Conservation (phyloP, 2,329 filamentous ascomycete genomes). For the Dactylella cylindrospora region DNA sequence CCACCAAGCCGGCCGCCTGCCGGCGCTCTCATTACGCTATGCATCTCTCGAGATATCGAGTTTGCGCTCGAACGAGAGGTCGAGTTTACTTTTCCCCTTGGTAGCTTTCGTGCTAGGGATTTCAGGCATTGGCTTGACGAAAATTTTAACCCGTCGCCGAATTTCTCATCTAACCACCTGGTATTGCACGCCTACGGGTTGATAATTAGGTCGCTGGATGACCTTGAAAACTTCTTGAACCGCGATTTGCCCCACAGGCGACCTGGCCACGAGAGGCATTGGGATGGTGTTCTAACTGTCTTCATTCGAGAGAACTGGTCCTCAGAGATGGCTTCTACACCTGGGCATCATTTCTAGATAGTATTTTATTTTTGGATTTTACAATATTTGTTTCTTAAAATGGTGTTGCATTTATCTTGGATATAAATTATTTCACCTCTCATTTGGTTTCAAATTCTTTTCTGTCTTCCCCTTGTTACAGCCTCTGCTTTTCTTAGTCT, state of each 20-base stretch:
- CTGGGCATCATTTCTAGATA: constrained; percentile 21
- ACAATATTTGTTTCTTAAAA: no score
- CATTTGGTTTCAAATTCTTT: no score
- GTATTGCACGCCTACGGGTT: constrained; percentile 20
- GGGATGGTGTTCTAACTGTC: constrained; percentile 19
- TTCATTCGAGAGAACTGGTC: constrained; percentile 37
- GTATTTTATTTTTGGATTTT: no score
- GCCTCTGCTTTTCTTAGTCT: no score
- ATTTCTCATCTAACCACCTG: constrained; percentile 27
- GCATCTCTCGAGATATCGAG: constrained; percentile 29
- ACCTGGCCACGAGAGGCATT: background rate
- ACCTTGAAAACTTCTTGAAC: constrained; percentile 36
- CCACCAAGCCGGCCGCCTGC: background rate
- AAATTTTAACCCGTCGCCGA: constrained; percentile 19
- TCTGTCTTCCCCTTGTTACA: no score
- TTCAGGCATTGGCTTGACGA: constrained; percentile 30
- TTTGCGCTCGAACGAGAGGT: constrained; percentile 31
- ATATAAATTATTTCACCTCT: no score
- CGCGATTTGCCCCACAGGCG: constrained; percentile 8
- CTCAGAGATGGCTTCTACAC: constrained; percentile 10
- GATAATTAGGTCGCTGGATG: constrained; percentile 17
- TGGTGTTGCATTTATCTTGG: no score
- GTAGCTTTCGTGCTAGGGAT: constrained; percentile 16
- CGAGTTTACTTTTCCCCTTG: constrained; percentile 18
- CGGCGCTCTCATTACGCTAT: constrained; percentile 4